Base-by-base conservation (phyloP, 495 filamentous ascomycete species). In the Neurospora sp. region DNA sequence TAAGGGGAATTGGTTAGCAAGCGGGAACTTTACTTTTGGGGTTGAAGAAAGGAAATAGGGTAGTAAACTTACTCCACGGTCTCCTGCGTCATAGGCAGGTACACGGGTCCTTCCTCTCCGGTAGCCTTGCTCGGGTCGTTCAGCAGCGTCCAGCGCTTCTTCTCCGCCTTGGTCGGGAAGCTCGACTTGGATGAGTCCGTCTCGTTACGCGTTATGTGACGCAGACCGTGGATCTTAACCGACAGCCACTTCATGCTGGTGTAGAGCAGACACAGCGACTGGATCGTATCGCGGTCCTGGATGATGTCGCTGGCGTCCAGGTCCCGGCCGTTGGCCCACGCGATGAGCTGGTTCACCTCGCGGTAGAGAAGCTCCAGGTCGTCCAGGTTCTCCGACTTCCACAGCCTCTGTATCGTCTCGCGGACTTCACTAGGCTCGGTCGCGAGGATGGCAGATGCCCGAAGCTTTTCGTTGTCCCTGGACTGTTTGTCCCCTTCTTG, bases 191-290 rank as follows among this genome's bases (percentile, higher is more conserved):
- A 85, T 15, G 86, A 86, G 76, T 89, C 86, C 1, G 83, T 84
- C 70, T 88, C 83, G 72, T 87, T 86, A 45, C 79, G 76, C 36
- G 87, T 92, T 74, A 97, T 91, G 75, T 92, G 90, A 34, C 95
- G 90, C 43, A 98, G 86, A 71, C 92, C 86, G 15, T 84, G 78
- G 21, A 97, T 88, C 80, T 93, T 93, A 76, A 89, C 91, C 71
- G 92, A 90, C 34, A 99, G 90, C 96, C 96, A 99, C 87, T 96
- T 92, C 94, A 97, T 97, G 86, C 95, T 98, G 73, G 92, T 97
- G 79, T 96, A 94, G 28, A 99, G 86, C 69, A 97, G 88, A 74
- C 93, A 97, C 40, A 98, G 83, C 13, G 92, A 89, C 69, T 90
- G 87, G 39, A 98, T 91, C 2, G 90, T 91, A 77, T 98, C 96